phyloP scores from a whole-genome alignment of 331 rosid species.

The Quercus tomentella region DNA sequence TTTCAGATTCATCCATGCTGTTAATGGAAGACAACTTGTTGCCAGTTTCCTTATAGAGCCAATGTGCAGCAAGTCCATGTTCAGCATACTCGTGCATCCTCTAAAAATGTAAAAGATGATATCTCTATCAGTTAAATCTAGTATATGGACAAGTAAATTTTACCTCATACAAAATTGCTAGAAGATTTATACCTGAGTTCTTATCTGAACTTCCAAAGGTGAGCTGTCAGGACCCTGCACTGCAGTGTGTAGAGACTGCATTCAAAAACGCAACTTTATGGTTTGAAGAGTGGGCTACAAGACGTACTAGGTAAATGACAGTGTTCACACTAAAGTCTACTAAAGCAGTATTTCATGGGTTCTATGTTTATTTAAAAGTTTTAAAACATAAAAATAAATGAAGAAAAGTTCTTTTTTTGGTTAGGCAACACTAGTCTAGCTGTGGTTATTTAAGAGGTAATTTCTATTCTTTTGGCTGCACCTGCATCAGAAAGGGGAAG shows the following conservation, averaged over 20 bases:
- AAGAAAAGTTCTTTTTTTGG: not conserved
- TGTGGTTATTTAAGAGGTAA: not conserved
- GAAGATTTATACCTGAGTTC: conserved; percentile 67
- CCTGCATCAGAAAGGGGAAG: not conserved
- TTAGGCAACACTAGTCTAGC: not conserved
- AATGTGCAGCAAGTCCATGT: conserved; percentile 97
- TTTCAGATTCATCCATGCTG: conserved; percentile 52
- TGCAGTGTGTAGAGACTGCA: conserved; percentile 97
- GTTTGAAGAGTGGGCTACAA: not conserved
- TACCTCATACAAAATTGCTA: conserved; percentile 6
- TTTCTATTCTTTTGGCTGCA: not conserved
- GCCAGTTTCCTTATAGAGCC: conserved; percentile 96
- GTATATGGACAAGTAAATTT: not conserved
- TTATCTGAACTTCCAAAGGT: conserved; percentile 96
- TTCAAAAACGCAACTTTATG: not conserved
- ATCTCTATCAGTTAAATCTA: conserved; percentile 8
- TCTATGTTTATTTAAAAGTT: no score
- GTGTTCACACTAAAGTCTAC: no score
- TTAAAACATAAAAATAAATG: no score
- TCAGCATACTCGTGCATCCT: conserved; percentile 98
- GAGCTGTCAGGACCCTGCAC: conserved; percentile 91
- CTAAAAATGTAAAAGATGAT: conserved; percentile 32
- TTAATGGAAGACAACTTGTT: conserved; percentile 41
- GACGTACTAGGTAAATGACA: no score
- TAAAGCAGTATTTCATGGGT: no score